phyloP scores from a whole-genome alignment of 345 rosid genomes.

The Brassica incana region DNA sequence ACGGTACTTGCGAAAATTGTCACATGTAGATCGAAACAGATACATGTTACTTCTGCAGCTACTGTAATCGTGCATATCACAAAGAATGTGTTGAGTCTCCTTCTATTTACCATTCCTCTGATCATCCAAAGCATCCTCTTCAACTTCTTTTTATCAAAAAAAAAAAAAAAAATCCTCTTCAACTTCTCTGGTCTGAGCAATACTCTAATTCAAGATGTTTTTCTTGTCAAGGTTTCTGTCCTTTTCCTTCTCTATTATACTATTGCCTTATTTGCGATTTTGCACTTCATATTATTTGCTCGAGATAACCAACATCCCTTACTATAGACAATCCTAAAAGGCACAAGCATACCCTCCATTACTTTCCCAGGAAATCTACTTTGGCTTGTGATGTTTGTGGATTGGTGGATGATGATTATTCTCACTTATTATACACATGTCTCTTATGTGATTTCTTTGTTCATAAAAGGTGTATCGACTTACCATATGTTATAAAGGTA shows the following conservation, averaged over 20 bases:
- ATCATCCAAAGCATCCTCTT: not conserved
- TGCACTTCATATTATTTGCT: not conserved
- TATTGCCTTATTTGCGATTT: not conserved
- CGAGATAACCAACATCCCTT: not conserved
- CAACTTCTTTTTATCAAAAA: no score
- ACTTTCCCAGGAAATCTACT: not conserved
- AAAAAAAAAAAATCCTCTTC: not conserved
- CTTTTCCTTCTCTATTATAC: not conserved
- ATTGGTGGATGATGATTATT: not conserved
- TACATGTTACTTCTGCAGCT: not conserved
- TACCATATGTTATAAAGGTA: not conserved
- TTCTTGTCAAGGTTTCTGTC: not conserved
- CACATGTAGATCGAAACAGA: not conserved
- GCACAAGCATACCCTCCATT: not conserved
- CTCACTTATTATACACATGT: not conserved
- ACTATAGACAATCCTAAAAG: not conserved
- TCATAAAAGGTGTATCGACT: not conserved
- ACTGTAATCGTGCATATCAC: not conserved
- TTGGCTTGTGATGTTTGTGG: not conserved
- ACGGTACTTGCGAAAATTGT: not conserved
- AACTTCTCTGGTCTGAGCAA: not conserved
- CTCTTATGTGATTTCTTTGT: not conserved
- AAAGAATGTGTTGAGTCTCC: not conserved
- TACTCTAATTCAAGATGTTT: not conserved
- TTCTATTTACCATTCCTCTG: not conserved